Evolutionary conservation across 2,329 filamentous ascomycete species (phyloP).

Genomic region (Diatrype stigma): DNA sequence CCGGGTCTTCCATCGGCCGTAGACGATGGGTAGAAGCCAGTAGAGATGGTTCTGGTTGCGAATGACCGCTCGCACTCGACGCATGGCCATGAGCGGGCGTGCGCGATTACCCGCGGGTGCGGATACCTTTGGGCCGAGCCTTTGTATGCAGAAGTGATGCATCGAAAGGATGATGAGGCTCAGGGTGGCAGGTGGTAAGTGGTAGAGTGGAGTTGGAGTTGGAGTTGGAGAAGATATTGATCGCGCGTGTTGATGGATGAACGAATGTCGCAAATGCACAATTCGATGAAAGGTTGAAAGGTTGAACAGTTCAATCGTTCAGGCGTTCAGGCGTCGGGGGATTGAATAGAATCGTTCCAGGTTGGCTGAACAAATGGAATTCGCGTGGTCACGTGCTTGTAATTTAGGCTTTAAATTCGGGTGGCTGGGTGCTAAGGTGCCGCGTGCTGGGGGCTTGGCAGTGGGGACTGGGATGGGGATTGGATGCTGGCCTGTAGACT

Average conservation of each 20-base stretch:
- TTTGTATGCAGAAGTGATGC: not conserved
- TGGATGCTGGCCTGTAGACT: too few relatives aligned
- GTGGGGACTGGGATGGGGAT: too few relatives aligned
- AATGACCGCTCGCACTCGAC: constrained; percentile 13
- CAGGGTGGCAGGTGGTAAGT: too few relatives aligned
- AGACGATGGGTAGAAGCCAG: constrained; percentile 16
- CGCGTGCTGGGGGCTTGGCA: too few relatives aligned
- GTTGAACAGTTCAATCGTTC: not conserved
- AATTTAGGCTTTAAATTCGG: not conserved
- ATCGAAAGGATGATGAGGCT: not conserved
- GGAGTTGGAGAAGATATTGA: too few relatives aligned
- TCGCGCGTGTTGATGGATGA: not conserved
- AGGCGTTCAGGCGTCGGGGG: not conserved
- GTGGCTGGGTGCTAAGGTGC: not conserved
- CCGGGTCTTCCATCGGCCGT: constrained; percentile 16
- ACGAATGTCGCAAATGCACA: too few relatives aligned
- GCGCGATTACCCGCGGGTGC: constrained; percentile 13
- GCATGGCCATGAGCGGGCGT: constrained; percentile 13
- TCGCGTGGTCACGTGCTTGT: not conserved
- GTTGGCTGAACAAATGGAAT: not conserved
- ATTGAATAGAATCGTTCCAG: not conserved
- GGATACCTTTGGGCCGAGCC: constrained; percentile 1
- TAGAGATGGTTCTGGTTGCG: constrained; percentile 13
- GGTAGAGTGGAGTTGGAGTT: too few relatives aligned
- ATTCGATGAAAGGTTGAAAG: too few relatives aligned